These are phyloP conservation scores for Pholiota conissans DNA, from an alignment of 768 basidiomycete genomes.

Conservation along the genomic window DNA sequence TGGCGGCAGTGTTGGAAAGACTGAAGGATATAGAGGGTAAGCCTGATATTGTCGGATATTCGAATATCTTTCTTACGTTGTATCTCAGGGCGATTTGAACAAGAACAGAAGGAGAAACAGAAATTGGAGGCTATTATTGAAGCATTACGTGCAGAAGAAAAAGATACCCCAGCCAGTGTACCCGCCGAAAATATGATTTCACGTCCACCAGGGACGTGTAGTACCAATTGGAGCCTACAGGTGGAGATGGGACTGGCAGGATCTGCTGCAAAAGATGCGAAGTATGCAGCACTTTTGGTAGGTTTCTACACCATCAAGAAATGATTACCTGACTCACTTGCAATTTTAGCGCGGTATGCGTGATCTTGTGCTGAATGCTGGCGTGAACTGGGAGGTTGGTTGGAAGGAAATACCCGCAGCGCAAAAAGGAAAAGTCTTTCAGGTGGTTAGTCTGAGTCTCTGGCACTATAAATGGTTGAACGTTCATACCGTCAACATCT, in stretches of 20 bases:
- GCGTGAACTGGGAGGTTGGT: slow-evolving; percentile 12
- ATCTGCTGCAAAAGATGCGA: neutral
- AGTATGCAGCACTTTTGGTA: neutral
- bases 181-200: too few species aligned
- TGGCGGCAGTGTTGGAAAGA: too few species aligned
- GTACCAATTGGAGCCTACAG: slow-evolving; percentile 47
- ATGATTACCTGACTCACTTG: neutral
- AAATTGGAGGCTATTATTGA: too few species aligned
- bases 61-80: too few species aligned
- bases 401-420: slow-evolving; percentile 9
- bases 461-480: neutral
- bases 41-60: too few species aligned
- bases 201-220: too few species aligned
- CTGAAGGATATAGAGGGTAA: too few species aligned
- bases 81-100: too few species aligned
- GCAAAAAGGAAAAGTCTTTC: slow-evolving; percentile 9
- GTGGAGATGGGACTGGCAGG: neutral
- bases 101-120: too few species aligned
- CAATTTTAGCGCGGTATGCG: slow-evolving; percentile 3
- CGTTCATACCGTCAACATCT: neutral
- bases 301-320: neutral
- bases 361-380: slow-evolving; percentile 7
- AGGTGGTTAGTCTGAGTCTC: neutral
- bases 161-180: too few species aligned
- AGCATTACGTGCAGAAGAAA: too few species aligned